Conservation (phyloP, 192 early-diverging fungal genomes). For the Chytriomyces confervae region DNA sequence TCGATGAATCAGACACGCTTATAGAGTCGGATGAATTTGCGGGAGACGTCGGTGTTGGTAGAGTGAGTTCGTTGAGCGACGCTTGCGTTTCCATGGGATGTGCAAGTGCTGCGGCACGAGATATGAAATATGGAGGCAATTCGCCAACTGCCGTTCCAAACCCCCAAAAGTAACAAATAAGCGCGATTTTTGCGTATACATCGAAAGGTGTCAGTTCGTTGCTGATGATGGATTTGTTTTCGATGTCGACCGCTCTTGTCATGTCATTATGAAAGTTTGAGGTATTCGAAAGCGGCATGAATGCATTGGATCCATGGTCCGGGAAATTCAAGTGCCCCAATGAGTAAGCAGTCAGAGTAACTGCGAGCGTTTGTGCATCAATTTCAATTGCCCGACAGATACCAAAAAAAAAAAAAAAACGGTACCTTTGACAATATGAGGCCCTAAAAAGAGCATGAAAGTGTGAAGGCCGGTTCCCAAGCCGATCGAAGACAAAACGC, state of each 20-base stretch:
- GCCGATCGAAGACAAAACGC: conserved; percentile 88
- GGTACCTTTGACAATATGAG: conserved; percentile 75
- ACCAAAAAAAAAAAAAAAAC: too few relatives aligned
- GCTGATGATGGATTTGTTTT: conserved; percentile 17
- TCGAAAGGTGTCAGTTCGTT: conserved; percentile 58
- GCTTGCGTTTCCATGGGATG: conserved; percentile 52
- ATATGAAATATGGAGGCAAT: conserved; percentile 94
- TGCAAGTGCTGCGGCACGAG: conserved; percentile 68
- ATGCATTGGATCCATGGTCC: conserved; percentile 72
- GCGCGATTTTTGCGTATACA: conserved; percentile 74
- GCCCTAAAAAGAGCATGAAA: conserved; percentile 92
- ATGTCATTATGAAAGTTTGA: neutral
- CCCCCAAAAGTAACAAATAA: conserved; percentile 91
- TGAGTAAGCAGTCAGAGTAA: conserved; percentile 86
- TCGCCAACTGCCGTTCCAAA: conserved; percentile 89
- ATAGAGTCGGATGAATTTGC: too few relatives aligned
- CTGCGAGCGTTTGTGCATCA: conserved; percentile 16
- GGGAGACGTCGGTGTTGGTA: too few relatives aligned
- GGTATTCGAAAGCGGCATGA: neutral
- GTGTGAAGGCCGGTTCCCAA: conserved; percentile 94
- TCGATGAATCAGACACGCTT: too few relatives aligned
- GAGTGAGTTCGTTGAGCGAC: conserved; percentile 38
- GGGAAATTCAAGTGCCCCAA: conserved; percentile 77
- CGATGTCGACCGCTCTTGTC: neutral
- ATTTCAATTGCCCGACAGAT: neutral